Conservation (phyloP, 2,329 filamentous ascomycete genomes). For the Monilinia vaccinii-corymbosi region DNA sequence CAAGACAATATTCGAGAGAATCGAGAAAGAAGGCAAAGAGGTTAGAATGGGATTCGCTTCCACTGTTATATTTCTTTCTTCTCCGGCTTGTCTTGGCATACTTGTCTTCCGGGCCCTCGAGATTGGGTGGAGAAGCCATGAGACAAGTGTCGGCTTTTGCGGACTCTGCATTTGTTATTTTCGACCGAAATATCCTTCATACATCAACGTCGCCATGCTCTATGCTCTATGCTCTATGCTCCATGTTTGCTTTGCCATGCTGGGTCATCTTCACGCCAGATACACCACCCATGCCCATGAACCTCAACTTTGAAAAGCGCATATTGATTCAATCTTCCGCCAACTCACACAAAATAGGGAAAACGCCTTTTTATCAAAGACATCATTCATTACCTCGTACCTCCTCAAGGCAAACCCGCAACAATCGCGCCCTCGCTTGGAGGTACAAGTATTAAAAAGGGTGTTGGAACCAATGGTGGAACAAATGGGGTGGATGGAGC, state of each 20-base stretch:
- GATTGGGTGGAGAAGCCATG: background rate
- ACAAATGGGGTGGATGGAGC: conserved; percentile 24
- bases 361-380: conserved; percentile 98
- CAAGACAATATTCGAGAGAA: conserved; percentile 65
- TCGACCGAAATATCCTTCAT: background rate
- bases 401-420: conserved; percentile 59
- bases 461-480: conserved; percentile 25
- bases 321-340: background rate
- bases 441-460: conserved; percentile 26
- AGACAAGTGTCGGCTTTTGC: conserved; percentile 2
- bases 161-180: background rate
- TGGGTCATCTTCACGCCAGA: background rate
- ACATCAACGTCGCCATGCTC: background rate
- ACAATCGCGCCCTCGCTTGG: conserved; percentile 68
- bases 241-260: background rate
- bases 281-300: background rate
- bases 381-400: conserved; percentile 86
- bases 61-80: background rate
- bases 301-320: background rate
- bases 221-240: background rate
- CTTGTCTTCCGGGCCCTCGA: background rate
- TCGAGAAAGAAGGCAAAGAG: conserved; percentile 65
- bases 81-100: background rate
- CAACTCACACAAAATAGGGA: conserved; percentile 13
- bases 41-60: conserved; percentile 21